phyloP scores from a whole-genome alignment of 2,329 filamentous ascomycete species.

The Aspergillus latus region DNA sequence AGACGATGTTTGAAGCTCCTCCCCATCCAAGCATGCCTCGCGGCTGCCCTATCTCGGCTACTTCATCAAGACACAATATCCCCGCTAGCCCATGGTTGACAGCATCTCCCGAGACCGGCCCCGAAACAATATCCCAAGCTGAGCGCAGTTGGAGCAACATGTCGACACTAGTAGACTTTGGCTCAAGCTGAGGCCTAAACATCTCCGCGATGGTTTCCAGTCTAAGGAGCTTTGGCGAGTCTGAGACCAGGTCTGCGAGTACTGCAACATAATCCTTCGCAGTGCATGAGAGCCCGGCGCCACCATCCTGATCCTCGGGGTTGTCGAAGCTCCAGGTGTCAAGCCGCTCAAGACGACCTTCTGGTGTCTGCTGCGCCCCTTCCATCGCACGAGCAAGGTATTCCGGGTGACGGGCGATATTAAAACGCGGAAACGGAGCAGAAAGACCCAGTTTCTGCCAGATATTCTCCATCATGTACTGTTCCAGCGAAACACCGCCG shows the following conservation, averaged over 20 bases:
- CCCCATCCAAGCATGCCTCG: constrained; percentile 9
- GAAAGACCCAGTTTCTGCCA: constrained; percentile 1
- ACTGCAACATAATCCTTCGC: constrained; percentile 1
- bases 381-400: not conserved
- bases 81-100: constrained; percentile 12
- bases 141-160: constrained; percentile 6
- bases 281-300: not conserved
- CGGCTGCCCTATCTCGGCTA: constrained; percentile 6
- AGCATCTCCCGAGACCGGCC: not conserved
- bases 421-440: constrained; percentile 4
- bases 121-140: constrained; percentile 3
- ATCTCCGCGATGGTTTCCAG: constrained; percentile 4
- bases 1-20: constrained; percentile 9
- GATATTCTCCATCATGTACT: constrained; percentile 9
- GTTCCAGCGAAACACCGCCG: not conserved
- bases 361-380: not conserved
- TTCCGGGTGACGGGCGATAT: constrained; percentile 1
- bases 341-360: not conserved
- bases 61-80: not conserved
- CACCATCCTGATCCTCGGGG: constrained; percentile 4
- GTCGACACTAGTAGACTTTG: not conserved
- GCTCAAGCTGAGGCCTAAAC: constrained; percentile 6
- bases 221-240: not conserved
- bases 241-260: constrained; percentile 4
- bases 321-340: constrained; percentile 3